Evolutionary conservation across 176 grass and related monocot species (phyloP), one percentile per base, ranked within the genome.

Genomic region (Luzula sylvatica): DNA sequence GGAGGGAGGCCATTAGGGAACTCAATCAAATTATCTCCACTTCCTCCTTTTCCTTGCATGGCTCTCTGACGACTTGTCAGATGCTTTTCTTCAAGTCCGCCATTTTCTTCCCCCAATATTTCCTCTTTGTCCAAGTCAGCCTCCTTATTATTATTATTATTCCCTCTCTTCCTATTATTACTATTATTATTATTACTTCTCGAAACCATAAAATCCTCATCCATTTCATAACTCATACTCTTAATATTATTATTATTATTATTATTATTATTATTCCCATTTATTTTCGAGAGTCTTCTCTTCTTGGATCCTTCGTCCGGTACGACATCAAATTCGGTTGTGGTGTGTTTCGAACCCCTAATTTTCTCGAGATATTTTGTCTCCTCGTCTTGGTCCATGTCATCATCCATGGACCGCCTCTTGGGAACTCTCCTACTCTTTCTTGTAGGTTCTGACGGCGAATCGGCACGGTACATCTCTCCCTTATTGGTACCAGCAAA

Each of bases 1-100:
- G 78, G 53, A 47, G 78, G 86, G 57, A 98, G 57, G 53, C 86
- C 92, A 57, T 98, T 73, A 25, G 92, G 92, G 79, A 83, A 98
- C 77, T 98, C 86, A 9, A 90, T 80, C 25, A 86, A 46, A 44
- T 44, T 75, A 62, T 85, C 90, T 56, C 81, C 72, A 83, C 72
- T 59, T 19, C 81, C 72, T 72, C 78, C 81, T 63, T 82, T 85
- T 56, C 76, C 81, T 56, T 96, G 92, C 72, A 96, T 85, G 40
- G 92, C 92, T 9, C 92, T 72, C 51, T 90, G 92, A 42, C 92
- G 87, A 50, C 74, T 77, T 50, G 82, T 90, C 56, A 87, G 78
- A 32, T 22, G 68, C 43, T 68, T 76, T 67, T 46, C 39, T 26
- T 87, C 92, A 20, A 49, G 46, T 22, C 55, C 76, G 62, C 21